These are phyloP conservation scores for Aquanectria penicillioides DNA, from an alignment of 2,329 filamentous ascomycete species.

Conservation along the genomic window DNA sequence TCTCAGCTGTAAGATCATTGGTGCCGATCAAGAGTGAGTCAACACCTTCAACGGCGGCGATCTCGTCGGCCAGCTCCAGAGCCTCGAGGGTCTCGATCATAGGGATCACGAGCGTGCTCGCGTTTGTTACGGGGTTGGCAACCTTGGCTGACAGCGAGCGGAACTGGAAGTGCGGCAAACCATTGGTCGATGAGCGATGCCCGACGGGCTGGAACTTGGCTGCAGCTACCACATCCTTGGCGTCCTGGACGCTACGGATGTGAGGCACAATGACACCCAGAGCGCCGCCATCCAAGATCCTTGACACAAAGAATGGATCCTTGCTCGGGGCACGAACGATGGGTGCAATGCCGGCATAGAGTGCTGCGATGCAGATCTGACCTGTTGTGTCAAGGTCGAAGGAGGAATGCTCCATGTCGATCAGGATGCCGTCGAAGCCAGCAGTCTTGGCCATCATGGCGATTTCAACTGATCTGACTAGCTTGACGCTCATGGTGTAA, in stretches of 20 bases:
- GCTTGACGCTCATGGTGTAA: constrained; percentile 44
- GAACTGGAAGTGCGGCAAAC: constrained; percentile 34
- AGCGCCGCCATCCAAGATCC: constrained; percentile 38
- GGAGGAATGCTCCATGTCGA: constrained; percentile 51
- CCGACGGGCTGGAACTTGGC: constrained; percentile 41
- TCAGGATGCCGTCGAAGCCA: constrained; percentile 49
- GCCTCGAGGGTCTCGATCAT: constrained; percentile 44
- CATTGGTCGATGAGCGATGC: constrained; percentile 36
- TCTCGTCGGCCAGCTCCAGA: constrained; percentile 42
- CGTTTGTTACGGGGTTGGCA: constrained; percentile 33
- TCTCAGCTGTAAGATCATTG: constrained; percentile 55
- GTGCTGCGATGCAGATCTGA: constrained; percentile 44
- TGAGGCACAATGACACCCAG: constrained; percentile 41
- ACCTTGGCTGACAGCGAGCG: constrained; percentile 34
- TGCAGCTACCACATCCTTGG: constrained; percentile 38
- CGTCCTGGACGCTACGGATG: constrained; percentile 37
- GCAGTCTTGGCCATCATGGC: constrained; percentile 47
- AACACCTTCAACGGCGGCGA: constrained; percentile 50
- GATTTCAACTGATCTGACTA: constrained; percentile 44
- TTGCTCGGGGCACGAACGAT: constrained; percentile 40
- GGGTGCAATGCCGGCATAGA: constrained; percentile 42
- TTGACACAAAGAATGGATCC: constrained; percentile 40
- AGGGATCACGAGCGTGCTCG: constrained; percentile 38
- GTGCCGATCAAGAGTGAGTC: constrained; percentile 55
- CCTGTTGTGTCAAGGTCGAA: constrained; percentile 46